Evolutionary conservation across 2,329 filamentous ascomycete genomes (phyloP).

Genomic region (Colletotrichum gigasporum): DNA sequence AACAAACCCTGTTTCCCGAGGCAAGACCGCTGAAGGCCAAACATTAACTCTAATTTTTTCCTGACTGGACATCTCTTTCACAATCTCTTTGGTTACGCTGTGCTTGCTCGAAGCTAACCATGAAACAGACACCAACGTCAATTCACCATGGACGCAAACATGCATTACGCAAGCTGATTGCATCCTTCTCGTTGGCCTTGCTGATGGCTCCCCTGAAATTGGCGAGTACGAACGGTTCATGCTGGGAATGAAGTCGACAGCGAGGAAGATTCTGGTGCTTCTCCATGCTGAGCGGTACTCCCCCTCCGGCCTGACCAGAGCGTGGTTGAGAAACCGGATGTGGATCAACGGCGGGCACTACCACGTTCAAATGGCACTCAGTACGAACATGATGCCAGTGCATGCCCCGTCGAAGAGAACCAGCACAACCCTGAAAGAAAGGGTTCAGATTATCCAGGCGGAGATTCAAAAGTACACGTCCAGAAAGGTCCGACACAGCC

Average conservation of each 20-base stretch:
- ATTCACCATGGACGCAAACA: conserved; percentile 97
- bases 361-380: conserved; percentile 95
- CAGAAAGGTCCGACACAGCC: conserved; percentile 85
- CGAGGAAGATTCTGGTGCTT: conserved; percentile 89
- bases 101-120: conserved; percentile 39
- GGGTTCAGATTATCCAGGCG: conserved; percentile 93
- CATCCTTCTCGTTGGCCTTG: conserved; percentile 90
- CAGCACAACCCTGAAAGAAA: conserved; percentile 86
- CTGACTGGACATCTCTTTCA: conserved; percentile 51
- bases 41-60: conserved; percentile 75
- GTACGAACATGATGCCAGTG: conserved; percentile 77
- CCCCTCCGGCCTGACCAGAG: conserved; percentile 81
- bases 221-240: conserved; percentile 98
- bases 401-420: conserved; percentile 81
- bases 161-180: conserved; percentile 98
- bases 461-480: conserved; percentile 99
- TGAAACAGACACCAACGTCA: conserved; percentile 87
- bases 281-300: conserved; percentile 91
- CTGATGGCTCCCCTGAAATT: conserved; percentile 88
- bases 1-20: conserved; percentile 59
- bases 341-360: conserved; percentile 99
- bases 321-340: conserved; percentile 90
- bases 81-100: background rate
- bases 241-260: conserved; percentile 96
- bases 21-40: conserved; percentile 63